Evolutionary conservation across 164 flowering plant genomes (phyloP).

Genomic region (Macadamia tetraphylla): DNA sequence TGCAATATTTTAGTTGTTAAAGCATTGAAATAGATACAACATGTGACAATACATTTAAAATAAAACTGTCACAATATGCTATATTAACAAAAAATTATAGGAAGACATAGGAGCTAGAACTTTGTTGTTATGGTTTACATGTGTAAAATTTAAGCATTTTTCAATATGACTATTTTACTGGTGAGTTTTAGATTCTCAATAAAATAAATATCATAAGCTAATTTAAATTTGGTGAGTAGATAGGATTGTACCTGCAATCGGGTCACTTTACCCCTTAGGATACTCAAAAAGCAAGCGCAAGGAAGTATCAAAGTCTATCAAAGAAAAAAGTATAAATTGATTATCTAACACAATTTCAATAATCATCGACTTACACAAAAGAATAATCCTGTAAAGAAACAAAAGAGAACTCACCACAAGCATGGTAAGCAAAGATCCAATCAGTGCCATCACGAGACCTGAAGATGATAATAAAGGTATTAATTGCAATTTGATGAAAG

Average conservation of each 20-base stretch:
- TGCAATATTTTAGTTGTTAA: too few species aligned
- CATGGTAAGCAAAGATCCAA: constrained; percentile 93
- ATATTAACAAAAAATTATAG: too few species aligned
- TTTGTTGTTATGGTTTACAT: too few species aligned
- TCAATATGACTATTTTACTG: too few species aligned
- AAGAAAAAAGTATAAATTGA: background rate
- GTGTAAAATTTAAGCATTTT: too few species aligned
- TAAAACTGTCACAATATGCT: too few species aligned
- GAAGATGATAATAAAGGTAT: constrained; percentile 8
- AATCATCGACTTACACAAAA: background rate
- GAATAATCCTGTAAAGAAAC: background rate
- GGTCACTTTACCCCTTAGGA: constrained; percentile 61
- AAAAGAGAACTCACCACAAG: constrained; percentile 67
- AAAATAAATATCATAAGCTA: background rate
- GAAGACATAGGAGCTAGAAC: too few species aligned
- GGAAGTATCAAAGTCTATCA: constrained; percentile 88
- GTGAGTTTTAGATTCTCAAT: too few species aligned
- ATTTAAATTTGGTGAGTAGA: background rate
- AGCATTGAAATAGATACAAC: too few species aligned
- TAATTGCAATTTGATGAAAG: background rate
- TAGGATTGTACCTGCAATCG: constrained; percentile 48
- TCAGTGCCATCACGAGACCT: constrained; percentile 89
- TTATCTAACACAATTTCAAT: background rate
- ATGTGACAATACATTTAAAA: too few species aligned
- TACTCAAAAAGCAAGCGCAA: constrained; percentile 79